Base-by-base conservation (phyloP, 192 early-diverging fungal genomes). In the Coemansia sp. region DNA sequence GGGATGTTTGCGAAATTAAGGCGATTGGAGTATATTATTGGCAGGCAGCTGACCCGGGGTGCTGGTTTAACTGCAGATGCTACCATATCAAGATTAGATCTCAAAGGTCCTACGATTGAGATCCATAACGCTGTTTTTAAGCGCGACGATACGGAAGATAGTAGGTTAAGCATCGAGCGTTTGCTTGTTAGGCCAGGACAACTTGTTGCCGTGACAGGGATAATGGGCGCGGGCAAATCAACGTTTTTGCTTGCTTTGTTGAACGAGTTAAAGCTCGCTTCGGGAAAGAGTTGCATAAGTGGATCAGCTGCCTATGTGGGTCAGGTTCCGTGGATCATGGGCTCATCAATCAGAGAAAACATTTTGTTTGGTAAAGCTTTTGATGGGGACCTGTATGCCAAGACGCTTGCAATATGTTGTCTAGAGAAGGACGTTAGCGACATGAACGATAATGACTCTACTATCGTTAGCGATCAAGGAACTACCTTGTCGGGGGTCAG, bases 191-290 rank as follows among this genome's bases (percentile, higher is more conserved):
- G 19, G 3, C 28, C 68, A 5, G 81, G 81, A 27, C 83, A 88
- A 49, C 73, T 93, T 4, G 84, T 89, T 21, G 85, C 92, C 16
- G 72, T 95, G 47, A 88, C 86, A 41, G 94, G 94, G 7, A 76
- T 85, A 27, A 92, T 94, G 16, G 94, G 93, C 3, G 83, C 86
- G 21, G 95, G 95, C 28, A 97, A 97, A 67, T 85, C 88, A 8
- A 84, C 86, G 5, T 56, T 97, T 25, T 65, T 95, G 14, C 67
- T 88, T 24, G 88, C 91, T 47, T 76, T 94, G 14, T 76, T 93
- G 6, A 87, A 90, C 26, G 93, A 95, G 81, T 87, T 93, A 10
- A 18, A 66, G 34, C 51, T 56, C 2, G 53, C 30, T 3, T 61
- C 67, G 0, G 73, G 68, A 2, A 56, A 3, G 0, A 61, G 60